Evolutionary conservation across 2,329 filamentous ascomycete genomes (phyloP).

Genomic region (Colletotrichum sp.): DNA sequence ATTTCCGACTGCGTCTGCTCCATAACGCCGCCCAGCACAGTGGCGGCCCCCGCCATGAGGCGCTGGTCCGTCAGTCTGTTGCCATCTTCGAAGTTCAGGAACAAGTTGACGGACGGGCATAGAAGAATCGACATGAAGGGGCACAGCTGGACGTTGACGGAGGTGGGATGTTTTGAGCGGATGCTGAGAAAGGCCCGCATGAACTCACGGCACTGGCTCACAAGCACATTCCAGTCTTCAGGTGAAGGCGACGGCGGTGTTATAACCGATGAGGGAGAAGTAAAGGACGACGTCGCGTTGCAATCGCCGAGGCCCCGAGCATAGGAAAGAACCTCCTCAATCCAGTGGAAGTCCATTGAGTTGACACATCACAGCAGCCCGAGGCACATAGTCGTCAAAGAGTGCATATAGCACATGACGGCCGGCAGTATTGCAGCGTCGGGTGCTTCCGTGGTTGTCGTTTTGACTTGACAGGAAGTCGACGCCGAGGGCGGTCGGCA

Average conservation of each 20-base stretch:
- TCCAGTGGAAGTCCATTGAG: not conserved
- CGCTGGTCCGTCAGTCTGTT: not conserved
- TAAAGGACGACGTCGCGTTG: not conserved
- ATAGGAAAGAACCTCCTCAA: not conserved
- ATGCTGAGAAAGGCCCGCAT: not conserved
- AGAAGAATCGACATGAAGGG: not conserved
- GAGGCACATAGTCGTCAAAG: not conserved
- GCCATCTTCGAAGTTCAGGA: not conserved
- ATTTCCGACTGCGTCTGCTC: not conserved
- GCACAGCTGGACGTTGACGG: not conserved
- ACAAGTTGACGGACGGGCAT: not conserved
- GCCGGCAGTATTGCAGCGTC: not conserved
- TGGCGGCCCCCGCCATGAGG: not conserved
- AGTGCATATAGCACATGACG: not conserved
- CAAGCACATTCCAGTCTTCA: not conserved
- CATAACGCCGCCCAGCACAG: not conserved
- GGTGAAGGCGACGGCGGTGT: not conserved
- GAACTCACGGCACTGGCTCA: not conserved
- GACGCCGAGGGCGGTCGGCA: not conserved
- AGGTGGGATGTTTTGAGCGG: not conserved
- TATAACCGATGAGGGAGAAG: not conserved
- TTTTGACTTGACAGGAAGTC: not conserved
- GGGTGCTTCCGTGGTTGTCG: accelerated
- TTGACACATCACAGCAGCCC: not conserved
- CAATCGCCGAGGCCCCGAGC: not conserved